A percentile compares a stretch with the other conserved stretches of the same genome.
Evolutionary conservation across 352 stramenopile genomes (phyloP).

Genomic region (Phytophthora nicotianae): DNA sequence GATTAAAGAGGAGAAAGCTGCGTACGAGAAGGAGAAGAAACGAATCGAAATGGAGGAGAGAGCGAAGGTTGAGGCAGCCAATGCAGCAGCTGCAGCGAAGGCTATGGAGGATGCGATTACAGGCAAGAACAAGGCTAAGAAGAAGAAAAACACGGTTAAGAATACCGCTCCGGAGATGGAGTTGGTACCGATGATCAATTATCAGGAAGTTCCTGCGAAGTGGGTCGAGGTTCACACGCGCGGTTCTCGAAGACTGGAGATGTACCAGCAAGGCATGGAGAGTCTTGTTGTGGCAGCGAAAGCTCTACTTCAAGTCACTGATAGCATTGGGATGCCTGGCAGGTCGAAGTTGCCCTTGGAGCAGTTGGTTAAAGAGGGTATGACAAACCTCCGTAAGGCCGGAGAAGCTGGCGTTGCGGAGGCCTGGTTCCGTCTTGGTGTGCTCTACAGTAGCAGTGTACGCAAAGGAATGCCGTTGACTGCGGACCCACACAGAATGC

Average conservation of each 20-base stretch:
- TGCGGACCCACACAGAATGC: conserved; percentile 28
- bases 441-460: conserved; percentile 36
- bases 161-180: conserved; percentile 17
- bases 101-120: neutral
- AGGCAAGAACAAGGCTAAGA: conserved; percentile 28
- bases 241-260: conserved; percentile 20
- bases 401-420: conserved; percentile 42
- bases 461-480: conserved; percentile 30
- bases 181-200: conserved; percentile 42
- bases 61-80: conserved; percentile 24
- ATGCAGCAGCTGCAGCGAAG: conserved; percentile 9
- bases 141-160: conserved; percentile 29
- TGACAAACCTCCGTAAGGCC: conserved; percentile 32
- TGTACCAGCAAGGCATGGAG: conserved; percentile 32
- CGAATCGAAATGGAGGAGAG: conserved; percentile 20
- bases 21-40: conserved; percentile 39
- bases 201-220: conserved; percentile 37
- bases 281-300: conserved; percentile 28
- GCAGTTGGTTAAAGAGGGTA: conserved; percentile 22
- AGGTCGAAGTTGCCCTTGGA: conserved; percentile 19
- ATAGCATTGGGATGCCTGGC: conserved; percentile 27
- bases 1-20: conserved; percentile 23
- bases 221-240: conserved; percentile 34
- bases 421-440: conserved; percentile 46
- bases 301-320: conserved; percentile 27